These are phyloP conservation scores for Globisporangium rhizosaccharum DNA, from an alignment of 352 stramenopile genomes.

Conservation along the genomic window DNA sequence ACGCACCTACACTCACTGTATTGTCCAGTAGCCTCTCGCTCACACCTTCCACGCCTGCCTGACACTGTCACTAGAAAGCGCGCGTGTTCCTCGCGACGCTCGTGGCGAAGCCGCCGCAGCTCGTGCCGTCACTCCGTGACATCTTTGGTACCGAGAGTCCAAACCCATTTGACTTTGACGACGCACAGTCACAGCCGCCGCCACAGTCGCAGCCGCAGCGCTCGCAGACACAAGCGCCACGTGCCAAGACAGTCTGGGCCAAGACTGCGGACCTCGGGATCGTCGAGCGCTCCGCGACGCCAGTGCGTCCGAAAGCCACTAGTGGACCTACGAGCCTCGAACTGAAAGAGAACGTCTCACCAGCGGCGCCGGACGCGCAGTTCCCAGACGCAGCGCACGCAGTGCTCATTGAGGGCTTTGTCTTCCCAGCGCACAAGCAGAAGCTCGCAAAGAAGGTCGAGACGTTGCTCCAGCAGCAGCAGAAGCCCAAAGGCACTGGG, in stretches of 20 bases:
- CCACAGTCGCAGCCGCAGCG: not conserved
- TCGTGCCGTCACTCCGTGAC: conserved; percentile 71
- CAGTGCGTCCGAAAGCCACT: conserved; percentile 16
- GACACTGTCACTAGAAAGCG: conserved; percentile 43
- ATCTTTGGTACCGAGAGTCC: conserved; percentile 78
- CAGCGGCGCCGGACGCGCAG: conserved; percentile 26
- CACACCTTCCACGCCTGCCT: not conserved
- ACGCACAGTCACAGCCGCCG: conserved; percentile 9
- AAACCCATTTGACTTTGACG: conserved; percentile 62
- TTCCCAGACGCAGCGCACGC: conserved; percentile 59
- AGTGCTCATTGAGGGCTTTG: conserved; percentile 76
- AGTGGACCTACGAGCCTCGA: conserved; percentile 8
- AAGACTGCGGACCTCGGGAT: conserved; percentile 70
- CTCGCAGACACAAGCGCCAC: conserved; percentile 14
- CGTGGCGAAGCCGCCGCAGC: conserved; percentile 67
- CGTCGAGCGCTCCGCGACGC: conserved; percentile 41
- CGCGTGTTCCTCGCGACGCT: conserved; percentile 55
- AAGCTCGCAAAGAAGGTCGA: conserved; percentile 40
- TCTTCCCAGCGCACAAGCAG: conserved; percentile 79
- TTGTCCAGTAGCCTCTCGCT: too few species aligned
- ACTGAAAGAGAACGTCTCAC: conserved; percentile 43
- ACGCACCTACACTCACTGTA: not conserved
- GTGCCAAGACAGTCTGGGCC: conserved; percentile 62
- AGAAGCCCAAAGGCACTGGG: conserved; percentile 45
- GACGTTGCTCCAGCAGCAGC: conserved; percentile 6